A percentile compares a stretch with the other conserved stretches of the same genome.
Evolutionary conservation across 2,329 filamentous ascomycete genomes (phyloP).

Genomic region (Monosporascus cannonballus): DNA sequence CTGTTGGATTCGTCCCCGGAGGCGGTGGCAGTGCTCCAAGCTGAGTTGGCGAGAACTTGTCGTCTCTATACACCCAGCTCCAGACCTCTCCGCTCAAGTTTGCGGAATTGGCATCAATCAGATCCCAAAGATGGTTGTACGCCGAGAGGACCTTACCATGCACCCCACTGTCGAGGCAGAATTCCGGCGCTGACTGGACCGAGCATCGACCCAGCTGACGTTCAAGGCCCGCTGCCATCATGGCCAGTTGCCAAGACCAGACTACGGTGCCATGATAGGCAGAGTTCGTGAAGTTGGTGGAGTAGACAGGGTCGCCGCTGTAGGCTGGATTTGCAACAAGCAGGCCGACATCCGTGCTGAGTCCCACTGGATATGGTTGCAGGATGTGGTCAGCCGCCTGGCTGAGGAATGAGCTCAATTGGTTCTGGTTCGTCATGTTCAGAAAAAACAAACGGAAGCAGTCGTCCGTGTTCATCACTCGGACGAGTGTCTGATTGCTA

Average conservation of each 20-base stretch:
- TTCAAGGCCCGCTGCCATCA: slow-evolving; percentile 57
- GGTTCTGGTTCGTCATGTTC: slow-evolving; percentile 49
- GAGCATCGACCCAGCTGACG: slow-evolving; percentile 49
- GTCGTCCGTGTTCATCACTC: slow-evolving; percentile 58
- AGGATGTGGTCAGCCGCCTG: slow-evolving; percentile 52
- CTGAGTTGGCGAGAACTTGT: slow-evolving; percentile 40
- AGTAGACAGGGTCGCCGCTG: slow-evolving; percentile 40
- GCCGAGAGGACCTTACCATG: slow-evolving; percentile 40
- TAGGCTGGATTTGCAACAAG: slow-evolving; percentile 56
- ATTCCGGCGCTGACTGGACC: slow-evolving; percentile 30
- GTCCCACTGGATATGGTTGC: slow-evolving; percentile 51
- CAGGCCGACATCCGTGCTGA: slow-evolving; percentile 49
- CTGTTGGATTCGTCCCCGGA: slow-evolving; percentile 34
- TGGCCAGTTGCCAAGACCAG: slow-evolving; percentile 59
- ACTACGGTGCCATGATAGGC: slow-evolving; percentile 60
- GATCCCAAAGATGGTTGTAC: slow-evolving; percentile 56
- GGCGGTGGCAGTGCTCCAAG: slow-evolving; percentile 45
- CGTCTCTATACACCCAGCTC: slow-evolving; percentile 52
- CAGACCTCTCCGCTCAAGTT: slow-evolving; percentile 55
- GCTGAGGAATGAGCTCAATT: slow-evolving; percentile 51
- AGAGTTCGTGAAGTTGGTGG: slow-evolving; percentile 46
- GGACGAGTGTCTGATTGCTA: slow-evolving; percentile 41
- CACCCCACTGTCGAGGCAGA: slow-evolving; percentile 41
- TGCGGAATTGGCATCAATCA: slow-evolving; percentile 48
- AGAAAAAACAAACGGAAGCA: slow-evolving; percentile 59